Evolutionary conservation across 108 stramenopile genomes (phyloP), one percentile per base, ranked within the genome.

Genomic region (Chaetoceros tenuissimus): DNA sequence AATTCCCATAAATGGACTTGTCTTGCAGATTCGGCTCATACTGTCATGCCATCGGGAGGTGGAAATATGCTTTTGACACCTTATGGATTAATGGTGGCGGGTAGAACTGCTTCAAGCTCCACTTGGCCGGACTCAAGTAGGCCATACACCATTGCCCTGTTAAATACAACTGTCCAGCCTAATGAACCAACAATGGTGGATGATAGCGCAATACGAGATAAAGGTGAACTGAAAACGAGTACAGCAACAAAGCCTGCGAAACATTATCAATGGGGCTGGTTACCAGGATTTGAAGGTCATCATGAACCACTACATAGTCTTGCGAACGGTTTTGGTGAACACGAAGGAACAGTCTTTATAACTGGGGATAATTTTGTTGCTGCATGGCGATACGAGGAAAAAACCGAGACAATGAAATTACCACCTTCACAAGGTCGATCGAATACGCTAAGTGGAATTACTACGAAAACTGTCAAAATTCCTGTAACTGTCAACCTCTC

Each of bases 231-330:
- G 48, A 64, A 51, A 24, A 34, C 48, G 8, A 61, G 30, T 28
- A 50, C 47, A 2, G 72, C 76, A 24, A 63, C 67, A 21, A 66
- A 64, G 24, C 44, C 53, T 18, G 68, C 68, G 48, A 85, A 85
- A 34, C 82, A 85, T 46, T 95, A 88, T 57, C 74, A 82, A 31
- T 97, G 96, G 96, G 85, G 89, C 24, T 97, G 96, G 96, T 65
- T 97, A 17, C 94, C 96, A 20, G 96, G 94, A 1, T 97, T 96
- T 56, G 59, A 85, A 13, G 96, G 96, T 0, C 80, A 82, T 54
- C 74, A 89, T 54, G 92, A 94, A 58, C 90, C 94, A 0, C 77
- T 95, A 17, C 92, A 91, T 64, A 81, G 86, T 1, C 80, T 96
- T 10, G 63, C 91, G 7, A 88, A 91, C 52, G 94, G 92, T 31